Percentiles rank a stretch among this genome's conserved stretches.
phyloP scores from a whole-genome alignment of 768 basidiomycete species.

The Dacryopinax primogenitus region DNA sequence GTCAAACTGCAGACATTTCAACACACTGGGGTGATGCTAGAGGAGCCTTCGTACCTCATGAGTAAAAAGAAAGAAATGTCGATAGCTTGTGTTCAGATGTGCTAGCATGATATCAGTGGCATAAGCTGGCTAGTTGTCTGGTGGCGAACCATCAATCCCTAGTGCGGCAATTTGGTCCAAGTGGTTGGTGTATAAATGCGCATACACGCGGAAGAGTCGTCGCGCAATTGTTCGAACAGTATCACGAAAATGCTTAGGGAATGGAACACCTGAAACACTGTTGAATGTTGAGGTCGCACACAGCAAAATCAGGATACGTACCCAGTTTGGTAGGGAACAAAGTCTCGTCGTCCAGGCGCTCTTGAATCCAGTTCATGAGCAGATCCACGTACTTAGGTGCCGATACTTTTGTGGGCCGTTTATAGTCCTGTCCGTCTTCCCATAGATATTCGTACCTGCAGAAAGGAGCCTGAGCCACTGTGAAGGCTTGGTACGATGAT shows the following conservation, averaged over 20 bases:
- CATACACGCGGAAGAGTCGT: conserved; percentile 90
- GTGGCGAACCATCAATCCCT: conserved; percentile 77
- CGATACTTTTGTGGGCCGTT: conserved; percentile 81
- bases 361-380: conserved; percentile 97
- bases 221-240: conserved; percentile 86
- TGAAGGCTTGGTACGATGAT: too few species aligned
- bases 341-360: conserved; percentile 77
- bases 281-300: neutral
- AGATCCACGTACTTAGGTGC: conserved; percentile 95
- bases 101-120: conserved; percentile 36
- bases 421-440: conserved; percentile 82
- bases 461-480: neutral
- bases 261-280: conserved; percentile 58
- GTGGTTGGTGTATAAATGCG: conserved; percentile 97
- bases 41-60: conserved; percentile 56
- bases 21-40: neutral
- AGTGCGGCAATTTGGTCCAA: conserved; percentile 98
- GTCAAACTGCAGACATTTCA: conserved; percentile 62
- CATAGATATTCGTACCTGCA: conserved; percentile 84
- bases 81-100: conserved; percentile 95
- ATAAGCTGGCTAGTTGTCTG: neutral
- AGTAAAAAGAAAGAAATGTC: conserved; percentile 94
- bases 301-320: conserved; percentile 22
- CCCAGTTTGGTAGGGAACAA: conserved; percentile 95
- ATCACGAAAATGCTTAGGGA: conserved; percentile 78